Base-by-base conservation (phyloP, 1,139 yeast genomes). In the Geotrichum siamense region DNA sequence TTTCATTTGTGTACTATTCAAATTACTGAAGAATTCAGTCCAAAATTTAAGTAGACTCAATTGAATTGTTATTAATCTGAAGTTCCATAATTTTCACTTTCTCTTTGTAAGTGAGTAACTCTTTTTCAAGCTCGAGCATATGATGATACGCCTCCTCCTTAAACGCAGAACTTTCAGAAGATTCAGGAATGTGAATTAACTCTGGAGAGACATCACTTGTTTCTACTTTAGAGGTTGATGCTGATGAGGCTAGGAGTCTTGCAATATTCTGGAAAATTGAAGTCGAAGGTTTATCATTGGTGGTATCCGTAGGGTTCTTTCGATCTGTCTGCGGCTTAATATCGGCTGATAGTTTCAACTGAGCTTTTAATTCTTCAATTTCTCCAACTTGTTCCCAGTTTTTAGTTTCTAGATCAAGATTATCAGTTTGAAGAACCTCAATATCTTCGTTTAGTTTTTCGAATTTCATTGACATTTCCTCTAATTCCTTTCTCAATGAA, bases 81-180 rank as follows among this genome's bases (percentile, higher is more conserved):
- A 15, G 6, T 16, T 45, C 48, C 9, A 44, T 39, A 12, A 19
- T 17, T 37, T 40, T 40, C 25, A 40, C 20, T 15, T 38, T 36
- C 10, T 39, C 42, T 8, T 39, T 43, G 4, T 35, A 39, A 20
- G 20, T 15, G 15, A 42, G 41, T 9, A 39, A 35, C n/a, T 46
- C 47, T 21, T 36, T 40, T n/a, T 43, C 42, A 1, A 46, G 43
- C 26, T 46, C 49, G 6, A 46, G 29, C 42, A 43, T 39, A 20
- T 44, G 48, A 13, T 39, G 48, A 16, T 45, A 45, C 2, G 46
- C 36, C 27, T 45, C 39, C 27, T 42, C 41, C 30, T 42, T 45
- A n/a, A 37, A 36, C 12, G 32, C 13, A 9, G 48, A 26, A 5
- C 44, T 39, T 10, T 30, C 45, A 21, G 26, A 25, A 15, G 22